phyloP scores from a whole-genome alignment of 768 basidiomycete species.

The Hericium coralloides region DNA sequence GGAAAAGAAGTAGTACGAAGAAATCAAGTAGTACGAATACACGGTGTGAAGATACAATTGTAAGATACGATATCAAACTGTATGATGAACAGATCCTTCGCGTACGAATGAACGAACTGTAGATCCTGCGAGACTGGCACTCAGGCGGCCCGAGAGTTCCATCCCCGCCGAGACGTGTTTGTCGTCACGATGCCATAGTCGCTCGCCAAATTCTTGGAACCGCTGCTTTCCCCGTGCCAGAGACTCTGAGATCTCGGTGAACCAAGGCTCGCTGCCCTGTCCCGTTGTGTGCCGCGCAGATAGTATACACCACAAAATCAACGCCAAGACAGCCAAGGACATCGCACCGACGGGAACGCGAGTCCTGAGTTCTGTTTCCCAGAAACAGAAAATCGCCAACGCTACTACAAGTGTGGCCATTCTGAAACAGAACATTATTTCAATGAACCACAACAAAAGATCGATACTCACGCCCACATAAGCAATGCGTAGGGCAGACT shows the following conservation, averaged over 20 bases:
- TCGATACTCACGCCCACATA: conserved; percentile 48
- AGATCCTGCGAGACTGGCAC: no score
- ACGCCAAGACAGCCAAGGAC: not conserved
- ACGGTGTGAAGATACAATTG: no score
- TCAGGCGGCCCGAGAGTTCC: no score
- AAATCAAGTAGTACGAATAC: no score
- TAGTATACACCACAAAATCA: not conserved
- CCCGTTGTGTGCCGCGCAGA: not conserved
- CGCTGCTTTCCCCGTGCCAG: no score
- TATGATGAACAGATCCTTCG: no score
- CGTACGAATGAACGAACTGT: no score
- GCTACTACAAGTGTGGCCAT: conserved; percentile 6
- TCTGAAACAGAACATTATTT: not conserved
- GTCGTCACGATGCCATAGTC: no score
- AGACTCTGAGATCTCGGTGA: not conserved
- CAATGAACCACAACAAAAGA: not conserved
- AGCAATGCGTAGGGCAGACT: conserved; percentile 48
- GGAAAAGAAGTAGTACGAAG: no score
- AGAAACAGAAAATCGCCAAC: conserved; percentile 5
- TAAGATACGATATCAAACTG: no score
- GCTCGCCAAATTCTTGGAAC: no score
- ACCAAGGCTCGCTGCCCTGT: not conserved
- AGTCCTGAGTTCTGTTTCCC: conserved; percentile 1
- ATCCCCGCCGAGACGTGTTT: no score
- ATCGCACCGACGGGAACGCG: not conserved